Percentiles rank a stretch among this genome's conserved stretches.
phyloP scores from a whole-genome alignment of 2,329 filamentous ascomycete genomes.

The Nothomitra cinnamomea region DNA sequence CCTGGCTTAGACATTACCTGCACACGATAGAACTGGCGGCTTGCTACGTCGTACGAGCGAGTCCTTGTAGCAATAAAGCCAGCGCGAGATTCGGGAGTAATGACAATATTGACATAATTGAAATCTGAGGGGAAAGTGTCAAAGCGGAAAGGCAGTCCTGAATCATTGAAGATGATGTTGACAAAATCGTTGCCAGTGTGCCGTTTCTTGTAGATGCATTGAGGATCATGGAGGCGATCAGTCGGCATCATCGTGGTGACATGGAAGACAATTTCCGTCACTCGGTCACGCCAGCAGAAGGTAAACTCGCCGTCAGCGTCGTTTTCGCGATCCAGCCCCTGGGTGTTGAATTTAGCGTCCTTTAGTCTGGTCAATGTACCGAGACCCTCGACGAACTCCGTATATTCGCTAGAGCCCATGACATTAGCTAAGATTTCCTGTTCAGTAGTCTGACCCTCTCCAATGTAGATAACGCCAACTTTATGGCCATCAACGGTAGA shows the following conservation, averaged over 20 bases:
- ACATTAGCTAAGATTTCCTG: constrained; percentile 74
- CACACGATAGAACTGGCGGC: constrained; percentile 61
- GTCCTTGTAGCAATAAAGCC: constrained; percentile 44
- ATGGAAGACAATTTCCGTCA: constrained; percentile 91
- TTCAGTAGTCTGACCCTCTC: constrained; percentile 69
- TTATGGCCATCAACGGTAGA: constrained; percentile 91
- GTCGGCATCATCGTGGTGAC: constrained; percentile 97
- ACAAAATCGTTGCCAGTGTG: constrained; percentile 97
- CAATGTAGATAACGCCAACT: constrained; percentile 85
- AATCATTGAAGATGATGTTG: constrained; percentile 96
- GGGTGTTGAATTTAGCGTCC: constrained; percentile 77
- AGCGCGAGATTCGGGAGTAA: constrained; percentile 68
- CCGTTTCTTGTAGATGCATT: constrained; percentile 70
- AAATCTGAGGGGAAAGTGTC: constrained; percentile 89
- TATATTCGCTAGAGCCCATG: constrained; percentile 73
- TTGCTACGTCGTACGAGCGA: constrained; percentile 14
- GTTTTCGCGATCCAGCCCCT: constrained; percentile 65
- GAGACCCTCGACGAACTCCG: constrained; percentile 64
- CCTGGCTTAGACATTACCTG: constrained; percentile 75
- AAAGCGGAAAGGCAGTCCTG: constrained; percentile 73
- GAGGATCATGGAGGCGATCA: constrained; percentile 55
- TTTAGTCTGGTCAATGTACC: constrained; percentile 69
- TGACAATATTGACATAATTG: constrained; percentile 94
- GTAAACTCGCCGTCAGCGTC: constrained; percentile 75
- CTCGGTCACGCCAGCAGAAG: constrained; percentile 85